These are phyloP conservation scores for Saccharomyces hybrid DNA, from an alignment of 1,139 yeast species.

Conservation along the genomic window DNA sequence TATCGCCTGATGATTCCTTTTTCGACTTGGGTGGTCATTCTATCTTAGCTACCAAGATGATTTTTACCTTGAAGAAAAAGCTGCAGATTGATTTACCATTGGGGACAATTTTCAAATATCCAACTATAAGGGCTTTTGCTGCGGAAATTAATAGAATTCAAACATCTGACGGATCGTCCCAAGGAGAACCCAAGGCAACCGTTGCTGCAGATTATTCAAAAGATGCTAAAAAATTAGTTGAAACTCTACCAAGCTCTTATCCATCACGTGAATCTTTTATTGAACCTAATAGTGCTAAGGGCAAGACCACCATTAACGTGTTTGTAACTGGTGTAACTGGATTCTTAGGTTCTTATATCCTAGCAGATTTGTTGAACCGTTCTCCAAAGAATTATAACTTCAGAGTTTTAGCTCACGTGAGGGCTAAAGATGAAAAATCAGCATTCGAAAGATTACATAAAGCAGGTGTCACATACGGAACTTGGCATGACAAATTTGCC, in stretches of 20 bases:
- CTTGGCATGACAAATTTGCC: slow-evolving; percentile 62
- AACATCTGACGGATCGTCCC: slow-evolving; percentile 12
- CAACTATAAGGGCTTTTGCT: slow-evolving; percentile 77
- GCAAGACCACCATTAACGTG: slow-evolving; percentile 44
- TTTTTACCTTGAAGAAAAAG: slow-evolving; percentile 77
- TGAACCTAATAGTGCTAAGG: slow-evolving; percentile 33
- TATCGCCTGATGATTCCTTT: slow-evolving; percentile 77
- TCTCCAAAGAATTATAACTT: slow-evolving; percentile 37
- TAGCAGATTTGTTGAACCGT: slow-evolving; percentile 64
- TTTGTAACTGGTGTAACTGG: slow-evolving; percentile 97
- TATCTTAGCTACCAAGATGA: slow-evolving; percentile 93
- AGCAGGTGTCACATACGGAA: slow-evolving; percentile 77
- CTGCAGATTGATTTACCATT: slow-evolving; percentile 77
- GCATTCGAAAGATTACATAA: slow-evolving; percentile 71
- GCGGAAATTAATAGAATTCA: slow-evolving; percentile 50
- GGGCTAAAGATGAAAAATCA: slow-evolving; percentile 62
- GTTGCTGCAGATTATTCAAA: slow-evolving; percentile 46
- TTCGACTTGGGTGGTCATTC: slow-evolving; percentile 98
- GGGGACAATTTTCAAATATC: slow-evolving; percentile 82
- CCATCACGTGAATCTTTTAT: slow-evolving; percentile 22
- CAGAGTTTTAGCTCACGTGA: slow-evolving; percentile 77
- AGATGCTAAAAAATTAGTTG: slow-evolving; percentile 61
- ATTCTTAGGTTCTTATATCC: slow-evolving; percentile 83
- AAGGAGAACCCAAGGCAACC: slow-evolving; percentile 27
- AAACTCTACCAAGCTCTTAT: slow-evolving; percentile 41